These are phyloP conservation scores for Tolypocladium cylindrosporum DNA, from an alignment of 2,329 filamentous ascomycete species.

Conservation along the genomic window DNA sequence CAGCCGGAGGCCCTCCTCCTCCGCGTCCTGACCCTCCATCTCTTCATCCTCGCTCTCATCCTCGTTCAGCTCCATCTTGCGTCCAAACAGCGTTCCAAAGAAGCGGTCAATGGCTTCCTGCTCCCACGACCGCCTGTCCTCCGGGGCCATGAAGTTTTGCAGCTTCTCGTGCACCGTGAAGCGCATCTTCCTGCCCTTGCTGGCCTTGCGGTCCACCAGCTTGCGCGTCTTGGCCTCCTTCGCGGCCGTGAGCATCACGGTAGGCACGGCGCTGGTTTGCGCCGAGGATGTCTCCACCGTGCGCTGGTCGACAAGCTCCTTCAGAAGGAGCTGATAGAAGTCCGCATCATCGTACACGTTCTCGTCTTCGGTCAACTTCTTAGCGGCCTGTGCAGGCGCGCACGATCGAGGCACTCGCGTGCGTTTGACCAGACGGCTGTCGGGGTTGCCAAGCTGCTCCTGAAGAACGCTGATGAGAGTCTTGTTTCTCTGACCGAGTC, in stretches of 20 bases:
- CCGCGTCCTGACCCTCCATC: slow-evolving; percentile 40
- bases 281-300: slow-evolving; percentile 54
- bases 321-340: slow-evolving; percentile 88
- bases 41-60: slow-evolving; percentile 40
- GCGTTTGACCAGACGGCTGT: slow-evolving; percentile 55
- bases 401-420: slow-evolving; percentile 67
- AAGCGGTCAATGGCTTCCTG: slow-evolving; percentile 67
- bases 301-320: slow-evolving; percentile 86
- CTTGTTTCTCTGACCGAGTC: slow-evolving; percentile 19
- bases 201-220: slow-evolving; percentile 84
- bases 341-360: slow-evolving; percentile 85
- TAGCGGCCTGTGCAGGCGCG: slow-evolving; percentile 57
- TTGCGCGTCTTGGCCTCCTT: slow-evolving; percentile 74
- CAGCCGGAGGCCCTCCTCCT: slow-evolving; percentile 42
- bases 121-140: slow-evolving; percentile 74
- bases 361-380: slow-evolving; percentile 45
- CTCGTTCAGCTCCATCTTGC: slow-evolving; percentile 56
- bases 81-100: slow-evolving; percentile 66
- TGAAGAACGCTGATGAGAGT: slow-evolving; percentile 56
- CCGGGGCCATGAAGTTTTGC: slow-evolving; percentile 94
- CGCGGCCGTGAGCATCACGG: slow-evolving; percentile 55
- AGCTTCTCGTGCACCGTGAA: slow-evolving; percentile 96
- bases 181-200: slow-evolving; percentile 86
- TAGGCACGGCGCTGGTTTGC: slow-evolving; percentile 35
- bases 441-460: slow-evolving; percentile 55